Base-by-base conservation (phyloP, 2,329 filamentous ascomycete genomes). In the Domatiomyces catenatus region DNA sequence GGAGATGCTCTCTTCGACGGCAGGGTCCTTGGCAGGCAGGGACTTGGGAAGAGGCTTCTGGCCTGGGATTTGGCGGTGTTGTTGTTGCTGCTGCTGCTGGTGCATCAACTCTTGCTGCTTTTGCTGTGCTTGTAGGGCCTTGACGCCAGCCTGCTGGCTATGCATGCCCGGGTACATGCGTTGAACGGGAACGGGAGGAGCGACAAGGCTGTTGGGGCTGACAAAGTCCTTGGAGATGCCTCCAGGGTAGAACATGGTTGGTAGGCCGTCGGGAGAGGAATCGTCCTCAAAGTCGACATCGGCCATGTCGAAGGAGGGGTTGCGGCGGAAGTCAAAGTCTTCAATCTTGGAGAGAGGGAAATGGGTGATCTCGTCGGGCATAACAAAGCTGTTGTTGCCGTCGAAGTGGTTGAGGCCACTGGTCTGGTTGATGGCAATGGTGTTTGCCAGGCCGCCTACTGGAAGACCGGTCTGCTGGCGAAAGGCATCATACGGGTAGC, bases 401-500 rank as follows among this genome's bases (percentile, higher is more conserved):
- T 61, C 62, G 48, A 61, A 62, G 54, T 66, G 68, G 32, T 63
- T 60, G 58, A 70, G 65, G 4, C 63, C 62, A 46, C 58, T 75
- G 56, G 68, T 69, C 62, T 84, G 75, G 66, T 85, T 88, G 60
- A 92, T 77, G 36, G 85, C 84, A 63, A 92, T 77, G 10, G 89
- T 84, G 67, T 79, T 85, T 43, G 83, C 81, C 56, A 92, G 73
- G 48, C 87, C 89, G 55, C 88, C 88, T 1, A 86, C 83, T 0
- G 92, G 86, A 26, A 95, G 81, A 56, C 89, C 88, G 2, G 92
- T 95, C 72, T 95, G 89, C 66, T 98, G 92, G 71, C 87, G 86
- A 72, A 95, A 93, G 63, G 86, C 81, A 62, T 88, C 86, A 73
- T 96, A 96, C 69, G 94, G 86, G 71, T 95, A 89, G 67, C 87